These are phyloP conservation scores for Lasiodiplodia theobromae DNA, from an alignment of 2,329 filamentous ascomycete species.

Conservation along the genomic window DNA sequence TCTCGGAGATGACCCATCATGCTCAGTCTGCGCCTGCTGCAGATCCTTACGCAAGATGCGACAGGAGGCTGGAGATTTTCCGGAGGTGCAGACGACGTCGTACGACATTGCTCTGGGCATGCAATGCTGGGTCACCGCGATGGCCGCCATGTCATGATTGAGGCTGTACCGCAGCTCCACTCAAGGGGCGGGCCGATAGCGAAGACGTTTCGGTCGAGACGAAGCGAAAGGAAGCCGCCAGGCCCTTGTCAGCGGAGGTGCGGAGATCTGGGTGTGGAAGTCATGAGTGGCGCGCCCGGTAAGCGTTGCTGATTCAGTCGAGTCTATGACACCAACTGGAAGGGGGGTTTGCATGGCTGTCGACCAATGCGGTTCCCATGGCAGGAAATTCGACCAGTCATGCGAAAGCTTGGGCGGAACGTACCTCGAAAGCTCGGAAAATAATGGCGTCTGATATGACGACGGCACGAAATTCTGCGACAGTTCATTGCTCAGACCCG, in stretches of 20 bases:
- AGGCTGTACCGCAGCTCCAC: slow-evolving; percentile 24
- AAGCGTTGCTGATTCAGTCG: slow-evolving; percentile 9
- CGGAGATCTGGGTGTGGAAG: slow-evolving; percentile 18
- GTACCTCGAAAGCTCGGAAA: slow-evolving; percentile 7
- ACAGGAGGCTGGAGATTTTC: slow-evolving; percentile 31
- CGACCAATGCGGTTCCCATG: slow-evolving; percentile 1
- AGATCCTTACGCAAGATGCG: slow-evolving; percentile 31
- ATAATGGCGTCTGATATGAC: slow-evolving; percentile 28
- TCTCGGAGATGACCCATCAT: slow-evolving; percentile 29
- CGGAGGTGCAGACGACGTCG: slow-evolving; percentile 30
- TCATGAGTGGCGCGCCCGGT: slow-evolving; percentile 9
- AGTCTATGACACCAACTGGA: slow-evolving; percentile 12
- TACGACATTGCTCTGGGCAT: slow-evolving; percentile 27
- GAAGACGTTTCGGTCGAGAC: slow-evolving; percentile 2
- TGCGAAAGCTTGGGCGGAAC: slow-evolving; percentile 12
- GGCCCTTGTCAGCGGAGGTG: slow-evolving; percentile 6
- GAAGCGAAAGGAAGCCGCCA: slow-evolving; percentile 18
- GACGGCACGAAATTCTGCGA: slow-evolving; percentile 14
- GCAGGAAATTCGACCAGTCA: slow-evolving; percentile 20
- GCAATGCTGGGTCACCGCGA: slow-evolving; percentile 28
- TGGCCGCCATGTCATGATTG: slow-evolving; percentile 25
- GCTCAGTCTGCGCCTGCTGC: slow-evolving; percentile 16
- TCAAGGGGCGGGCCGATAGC: slow-evolving; percentile 27
- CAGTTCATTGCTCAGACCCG: slow-evolving; percentile 26
- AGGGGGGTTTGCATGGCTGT: slow-evolving; percentile 7